Conservation (phyloP, 129 eudicot species). For the Rutidosis leptorrhynchoides region DNA sequence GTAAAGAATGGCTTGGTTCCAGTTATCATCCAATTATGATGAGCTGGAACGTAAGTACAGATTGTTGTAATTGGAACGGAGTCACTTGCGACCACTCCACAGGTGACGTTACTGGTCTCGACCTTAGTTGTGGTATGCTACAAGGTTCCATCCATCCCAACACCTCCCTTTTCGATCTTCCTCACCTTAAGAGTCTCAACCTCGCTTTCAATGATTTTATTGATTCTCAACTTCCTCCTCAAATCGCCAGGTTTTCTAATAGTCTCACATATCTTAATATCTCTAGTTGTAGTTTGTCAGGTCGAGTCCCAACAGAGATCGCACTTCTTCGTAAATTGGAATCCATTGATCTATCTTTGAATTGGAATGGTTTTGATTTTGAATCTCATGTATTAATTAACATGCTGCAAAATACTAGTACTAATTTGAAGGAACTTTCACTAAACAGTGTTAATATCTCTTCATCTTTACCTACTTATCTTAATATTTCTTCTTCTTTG, state of each 20-base stretch:
- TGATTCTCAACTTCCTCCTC: constrained; percentile 2
- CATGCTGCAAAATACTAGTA: not conserved
- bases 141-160: constrained; percentile 3
- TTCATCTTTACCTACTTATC: not conserved
- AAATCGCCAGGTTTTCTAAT: constrained; percentile 13
- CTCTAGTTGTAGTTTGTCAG: constrained; percentile 18
- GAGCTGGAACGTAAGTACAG: constrained; percentile 16
- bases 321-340: no score
- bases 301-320: constrained; percentile 15
- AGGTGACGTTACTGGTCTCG: no score
- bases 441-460: not conserved
- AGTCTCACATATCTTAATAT: constrained; percentile 32
- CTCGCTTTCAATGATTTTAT: not conserved
- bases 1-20: not conserved
- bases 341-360: no score
- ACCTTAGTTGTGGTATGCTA: constrained; percentile 23
- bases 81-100: constrained; percentile 17
- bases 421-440: not conserved
- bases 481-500: not conserved
- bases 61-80: constrained; percentile 38
- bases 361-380: not conserved
- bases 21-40: not conserved
- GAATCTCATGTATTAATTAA: not conserved
- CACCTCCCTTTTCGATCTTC: not conserved
- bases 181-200: not conserved